Evolutionary conservation across 148 eudicot genomes (phyloP).

Genomic region (Camellia granthamiana): DNA sequence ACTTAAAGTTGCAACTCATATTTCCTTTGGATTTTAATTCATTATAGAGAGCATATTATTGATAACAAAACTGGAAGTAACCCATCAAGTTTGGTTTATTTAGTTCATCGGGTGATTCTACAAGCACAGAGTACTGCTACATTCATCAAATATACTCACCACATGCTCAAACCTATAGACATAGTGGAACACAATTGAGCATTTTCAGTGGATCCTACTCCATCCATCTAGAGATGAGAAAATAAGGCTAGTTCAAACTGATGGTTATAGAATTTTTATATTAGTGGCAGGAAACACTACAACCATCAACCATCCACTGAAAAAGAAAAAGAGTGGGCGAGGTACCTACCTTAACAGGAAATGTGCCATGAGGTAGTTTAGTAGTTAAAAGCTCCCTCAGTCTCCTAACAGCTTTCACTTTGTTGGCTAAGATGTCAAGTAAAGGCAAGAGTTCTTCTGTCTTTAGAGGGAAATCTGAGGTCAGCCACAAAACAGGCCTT

Average conservation of each 20-base stretch:
- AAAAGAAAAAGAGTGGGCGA: not conserved
- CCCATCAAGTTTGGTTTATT: not conserved
- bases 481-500: constrained; percentile 87
- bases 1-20: not conserved
- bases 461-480: constrained; percentile 83
- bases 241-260: not conserved
- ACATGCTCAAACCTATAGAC: not conserved
- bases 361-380: constrained; percentile 81
- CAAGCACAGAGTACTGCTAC: not conserved
- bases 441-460: constrained; percentile 92
- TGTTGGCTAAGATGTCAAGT: constrained; percentile 90
- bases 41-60: not conserved
- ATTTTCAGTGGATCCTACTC: not conserved
- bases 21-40: no score
- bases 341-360: constrained; percentile 98
- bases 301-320: not conserved
- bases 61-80: not conserved
- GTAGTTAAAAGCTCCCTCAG: constrained; percentile 90
- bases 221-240: not conserved
- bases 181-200: not conserved
- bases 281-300: not conserved
- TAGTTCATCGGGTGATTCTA: not conserved
- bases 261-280: not conserved
- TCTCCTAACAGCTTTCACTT: constrained; percentile 91
- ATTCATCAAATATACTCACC: not conserved